Conservation (phyloP, 2,329 filamentous ascomycete species). For the Magnaporthiopsis rhizophila region DNA sequence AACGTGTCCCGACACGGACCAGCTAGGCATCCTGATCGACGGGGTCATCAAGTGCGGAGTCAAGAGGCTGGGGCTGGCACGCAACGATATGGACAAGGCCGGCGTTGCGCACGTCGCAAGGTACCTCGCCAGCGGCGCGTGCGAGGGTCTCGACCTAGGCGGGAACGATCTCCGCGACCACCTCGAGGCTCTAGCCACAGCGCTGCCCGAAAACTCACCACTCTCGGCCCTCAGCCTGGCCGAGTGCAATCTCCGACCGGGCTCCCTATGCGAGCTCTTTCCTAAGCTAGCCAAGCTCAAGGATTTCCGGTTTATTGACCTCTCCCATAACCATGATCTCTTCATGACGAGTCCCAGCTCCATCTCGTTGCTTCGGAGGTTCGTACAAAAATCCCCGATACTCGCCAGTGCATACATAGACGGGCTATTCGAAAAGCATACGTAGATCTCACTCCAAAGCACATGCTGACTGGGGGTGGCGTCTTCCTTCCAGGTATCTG, state of each 20-base stretch:
- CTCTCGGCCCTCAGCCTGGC: conserved; percentile 81
- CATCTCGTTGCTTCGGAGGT: conserved; percentile 67
- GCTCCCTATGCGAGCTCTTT: conserved; percentile 65
- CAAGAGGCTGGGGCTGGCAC: conserved; percentile 71
- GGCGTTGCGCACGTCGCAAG: conserved; percentile 68
- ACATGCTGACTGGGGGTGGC: conserved; percentile 9
- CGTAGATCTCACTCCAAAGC: neutral
- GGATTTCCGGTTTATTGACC: conserved; percentile 79
- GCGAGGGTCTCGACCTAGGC: conserved; percentile 81
- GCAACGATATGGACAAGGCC: conserved; percentile 67
- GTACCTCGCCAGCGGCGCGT: conserved; percentile 68
- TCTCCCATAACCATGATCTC: conserved; percentile 80
- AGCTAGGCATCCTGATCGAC: conserved; percentile 71
- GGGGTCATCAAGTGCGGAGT: conserved; percentile 73
- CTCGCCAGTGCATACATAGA: too few species aligned
- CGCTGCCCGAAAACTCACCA: conserved; percentile 44
- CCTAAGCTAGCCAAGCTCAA: conserved; percentile 62
- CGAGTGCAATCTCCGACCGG: conserved; percentile 71
- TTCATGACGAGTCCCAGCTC: conserved; percentile 70
- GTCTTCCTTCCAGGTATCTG: conserved; percentile 47
- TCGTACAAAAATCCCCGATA: conserved; percentile 18
- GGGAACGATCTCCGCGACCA: conserved; percentile 65
- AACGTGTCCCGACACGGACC: conserved; percentile 62
- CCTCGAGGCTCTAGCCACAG: conserved; percentile 43
- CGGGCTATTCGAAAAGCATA: too few species aligned